Conservation (phyloP, 495 filamentous ascomycete species). For the Penicillium turbatum region DNA sequence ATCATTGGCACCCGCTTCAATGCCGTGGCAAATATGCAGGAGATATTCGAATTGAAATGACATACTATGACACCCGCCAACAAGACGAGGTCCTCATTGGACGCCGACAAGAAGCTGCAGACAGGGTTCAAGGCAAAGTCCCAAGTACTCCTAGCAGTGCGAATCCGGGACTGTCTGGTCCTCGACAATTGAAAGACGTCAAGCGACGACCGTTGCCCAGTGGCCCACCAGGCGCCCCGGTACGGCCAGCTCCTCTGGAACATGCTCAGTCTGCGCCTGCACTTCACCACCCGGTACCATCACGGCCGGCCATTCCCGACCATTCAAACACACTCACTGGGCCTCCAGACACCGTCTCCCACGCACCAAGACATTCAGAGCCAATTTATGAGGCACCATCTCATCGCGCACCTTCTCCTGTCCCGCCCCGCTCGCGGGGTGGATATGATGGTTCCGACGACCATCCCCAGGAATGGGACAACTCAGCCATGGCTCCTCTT, state of each 20-base stretch:
- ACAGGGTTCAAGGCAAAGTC: conserved; percentile 31
- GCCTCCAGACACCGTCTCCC: conserved; percentile 15
- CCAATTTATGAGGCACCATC: conserved; percentile 20
- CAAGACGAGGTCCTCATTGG: conserved; percentile 63
- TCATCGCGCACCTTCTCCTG: conserved; percentile 18
- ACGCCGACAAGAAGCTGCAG: conserved; percentile 46
- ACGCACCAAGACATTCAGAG: conserved; percentile 25
- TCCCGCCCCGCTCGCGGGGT: conserved; percentile 16
- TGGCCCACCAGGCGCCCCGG: conserved; percentile 53
- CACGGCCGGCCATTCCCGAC: conserved; percentile 25
- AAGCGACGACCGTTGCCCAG: conserved; percentile 77
- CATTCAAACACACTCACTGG: conserved; percentile 21
- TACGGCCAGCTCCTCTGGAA: conserved; percentile 26
- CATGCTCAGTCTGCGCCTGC: conserved; percentile 25
- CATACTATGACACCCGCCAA: conserved; percentile 87
- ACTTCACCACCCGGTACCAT: conserved; percentile 22
- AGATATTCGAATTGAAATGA: conserved; percentile 91
- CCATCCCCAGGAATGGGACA: conserved; percentile 31
- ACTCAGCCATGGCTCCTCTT: conserved; percentile 13
- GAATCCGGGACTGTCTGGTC: conserved; percentile 46
- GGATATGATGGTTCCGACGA: conserved; percentile 30
- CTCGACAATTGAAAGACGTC: conserved; percentile 56
- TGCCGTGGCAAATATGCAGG: conserved; percentile 93
- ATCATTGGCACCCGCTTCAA: conserved; percentile 82
- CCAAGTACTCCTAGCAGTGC: conserved; percentile 11